Conservation (phyloP, 2,329 filamentous ascomycete species). For the Cytospora mali region DNA sequence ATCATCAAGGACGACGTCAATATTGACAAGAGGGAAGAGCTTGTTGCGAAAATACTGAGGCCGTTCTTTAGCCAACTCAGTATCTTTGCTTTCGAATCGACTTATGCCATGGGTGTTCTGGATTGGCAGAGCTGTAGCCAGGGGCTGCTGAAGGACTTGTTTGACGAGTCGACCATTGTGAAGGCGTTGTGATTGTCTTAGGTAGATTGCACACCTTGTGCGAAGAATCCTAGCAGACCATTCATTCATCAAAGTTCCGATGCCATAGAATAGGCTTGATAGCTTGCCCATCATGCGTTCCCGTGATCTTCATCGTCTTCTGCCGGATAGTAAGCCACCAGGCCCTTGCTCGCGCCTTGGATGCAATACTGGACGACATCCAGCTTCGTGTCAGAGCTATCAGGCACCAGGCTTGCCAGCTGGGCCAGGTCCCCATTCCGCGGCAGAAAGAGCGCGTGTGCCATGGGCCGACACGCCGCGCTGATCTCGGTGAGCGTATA, state of each 20-base stretch:
- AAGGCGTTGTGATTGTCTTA: conserved; percentile 51
- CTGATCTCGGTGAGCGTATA: conserved; percentile 72
- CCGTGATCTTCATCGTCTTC: conserved; percentile 2
- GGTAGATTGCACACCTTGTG: background rate
- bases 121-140: conserved; percentile 67
- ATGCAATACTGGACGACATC: conserved; percentile 90
- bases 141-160: conserved; percentile 72
- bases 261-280: background rate
- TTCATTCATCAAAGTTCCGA: background rate
- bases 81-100: conserved; percentile 90
- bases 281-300: background rate
- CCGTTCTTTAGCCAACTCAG: conserved; percentile 92
- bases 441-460: conserved; percentile 78
- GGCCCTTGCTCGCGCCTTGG: conserved; percentile 82
- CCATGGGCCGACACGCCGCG: conserved; percentile 60
- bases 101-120: conserved; percentile 77
- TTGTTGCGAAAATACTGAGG: conserved; percentile 76
- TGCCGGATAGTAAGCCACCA: conserved; percentile 63
- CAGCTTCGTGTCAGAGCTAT: conserved; percentile 53
- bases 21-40: conserved; percentile 64
- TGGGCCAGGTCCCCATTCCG: conserved; percentile 82
- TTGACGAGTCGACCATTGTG: conserved; percentile 74
- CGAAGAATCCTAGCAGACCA: conserved; percentile 7
- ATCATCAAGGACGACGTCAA: conserved; percentile 59
- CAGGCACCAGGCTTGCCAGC: conserved; percentile 61